Conservation (phyloP, 164 flowering plant genomes). For the Piper longum region DNA sequence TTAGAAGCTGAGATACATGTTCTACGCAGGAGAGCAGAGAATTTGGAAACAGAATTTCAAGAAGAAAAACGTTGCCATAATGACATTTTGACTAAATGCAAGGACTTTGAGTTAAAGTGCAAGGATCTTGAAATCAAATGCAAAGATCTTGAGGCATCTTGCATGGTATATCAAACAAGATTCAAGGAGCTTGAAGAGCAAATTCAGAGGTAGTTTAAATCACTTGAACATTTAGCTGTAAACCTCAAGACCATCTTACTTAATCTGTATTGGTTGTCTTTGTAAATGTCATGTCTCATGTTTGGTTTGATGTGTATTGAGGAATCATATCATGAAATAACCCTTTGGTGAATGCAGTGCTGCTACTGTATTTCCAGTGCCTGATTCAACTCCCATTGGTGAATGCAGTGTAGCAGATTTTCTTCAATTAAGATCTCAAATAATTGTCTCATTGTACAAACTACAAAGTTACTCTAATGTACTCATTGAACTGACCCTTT, state of each 20-base stretch:
- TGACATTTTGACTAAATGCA: conserved; percentile 37
- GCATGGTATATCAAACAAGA: not conserved
- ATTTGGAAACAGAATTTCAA: conserved; percentile 55
- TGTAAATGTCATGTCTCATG: not conserved
- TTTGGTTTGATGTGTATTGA: no score
- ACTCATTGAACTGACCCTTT: not conserved
- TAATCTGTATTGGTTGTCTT: not conserved
- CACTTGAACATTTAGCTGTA: no score
- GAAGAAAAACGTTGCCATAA: conserved; percentile 47
- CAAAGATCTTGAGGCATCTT: not conserved
- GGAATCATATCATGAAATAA: no score
- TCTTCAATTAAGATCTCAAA: not conserved
- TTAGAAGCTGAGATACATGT: conserved; percentile 50
- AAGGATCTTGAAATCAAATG: conserved; percentile 4
- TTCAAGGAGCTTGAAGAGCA: conserved; percentile 22
- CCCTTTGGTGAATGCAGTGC: no score
- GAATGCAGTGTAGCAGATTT: not conserved
- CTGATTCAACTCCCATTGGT: not conserved
- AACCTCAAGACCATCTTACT: no score
- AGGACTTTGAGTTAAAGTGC: conserved; percentile 6
- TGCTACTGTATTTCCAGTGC: not conserved
- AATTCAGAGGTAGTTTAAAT: conserved; percentile 44
- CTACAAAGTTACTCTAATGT: no score
- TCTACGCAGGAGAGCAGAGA: conserved; percentile 38
- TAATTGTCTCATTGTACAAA: not conserved